Percentiles rank a stretch among this genome's conserved stretches.
These are phyloP conservation scores for Tulasnella sp. DNA, from an alignment of 768 basidiomycete genomes.

Conservation along the genomic window DNA sequence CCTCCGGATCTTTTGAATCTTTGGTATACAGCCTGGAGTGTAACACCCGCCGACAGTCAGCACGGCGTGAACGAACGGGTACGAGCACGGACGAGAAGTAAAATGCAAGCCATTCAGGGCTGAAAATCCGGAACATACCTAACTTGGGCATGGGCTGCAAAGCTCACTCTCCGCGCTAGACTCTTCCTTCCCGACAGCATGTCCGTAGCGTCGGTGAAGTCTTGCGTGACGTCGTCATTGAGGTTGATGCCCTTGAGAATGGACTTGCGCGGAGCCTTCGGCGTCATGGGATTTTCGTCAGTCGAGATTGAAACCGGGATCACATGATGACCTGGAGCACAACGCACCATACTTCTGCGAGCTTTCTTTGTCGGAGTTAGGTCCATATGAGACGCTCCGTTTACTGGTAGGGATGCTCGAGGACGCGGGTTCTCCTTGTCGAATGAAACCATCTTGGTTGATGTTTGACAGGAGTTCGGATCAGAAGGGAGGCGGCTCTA, in stretches of 20 bases:
- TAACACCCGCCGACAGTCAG: background rate
- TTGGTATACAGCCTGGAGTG: conserved; percentile 25
- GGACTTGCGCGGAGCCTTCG: conserved; percentile 36
- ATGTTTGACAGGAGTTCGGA: background rate
- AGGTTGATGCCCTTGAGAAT: conserved; percentile 31
- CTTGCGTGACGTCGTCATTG: conserved; percentile 30
- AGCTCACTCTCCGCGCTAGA: conserved; percentile 34
- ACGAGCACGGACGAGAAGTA: background rate
- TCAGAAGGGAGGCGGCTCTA: background rate
- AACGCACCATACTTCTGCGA: conserved; percentile 32
- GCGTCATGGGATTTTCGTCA: background rate
- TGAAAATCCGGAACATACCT: conserved; percentile 24
- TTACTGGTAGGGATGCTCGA: conserved; percentile 27
- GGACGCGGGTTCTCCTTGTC: conserved; percentile 30
- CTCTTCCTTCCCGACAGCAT: conserved; percentile 27
- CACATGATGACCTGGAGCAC: background rate
- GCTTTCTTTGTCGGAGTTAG: conserved; percentile 34
- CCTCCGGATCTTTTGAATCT: conserved; percentile 17
- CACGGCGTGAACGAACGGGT: background rate
- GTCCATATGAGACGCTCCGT: background rate
- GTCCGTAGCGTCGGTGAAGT: conserved; percentile 7
- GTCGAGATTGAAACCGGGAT: conserved; percentile 2
- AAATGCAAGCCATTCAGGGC: background rate
- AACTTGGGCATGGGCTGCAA: conserved; percentile 36
- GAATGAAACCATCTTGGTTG: background rate